phyloP scores from a whole-genome alignment of 306 rosid genomes.

The Inga oerstediana region DNA sequence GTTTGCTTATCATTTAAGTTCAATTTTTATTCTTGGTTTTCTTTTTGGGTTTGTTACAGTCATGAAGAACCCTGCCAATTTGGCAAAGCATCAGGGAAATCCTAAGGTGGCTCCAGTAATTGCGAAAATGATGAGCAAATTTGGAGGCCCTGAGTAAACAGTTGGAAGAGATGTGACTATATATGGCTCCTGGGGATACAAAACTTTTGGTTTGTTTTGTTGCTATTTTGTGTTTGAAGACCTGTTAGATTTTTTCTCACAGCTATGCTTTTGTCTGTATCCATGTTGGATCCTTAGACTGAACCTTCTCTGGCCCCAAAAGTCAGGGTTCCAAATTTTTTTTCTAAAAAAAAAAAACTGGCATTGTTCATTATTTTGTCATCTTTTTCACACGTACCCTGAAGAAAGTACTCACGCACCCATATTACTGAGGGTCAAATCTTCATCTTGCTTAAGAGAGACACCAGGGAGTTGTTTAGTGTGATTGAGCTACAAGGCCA shows the following conservation, averaged over 20 bases:
- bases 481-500: no score
- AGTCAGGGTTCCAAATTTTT: neutral
- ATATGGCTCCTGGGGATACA: neutral
- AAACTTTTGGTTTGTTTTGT: neutral
- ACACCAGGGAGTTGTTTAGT: no score
- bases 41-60: slow-evolving; percentile 51
- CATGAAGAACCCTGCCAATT: slow-evolving; percentile 90
- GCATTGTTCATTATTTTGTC: neutral
- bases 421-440: no score
- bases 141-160: slow-evolving; percentile 63
- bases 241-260: neutral
- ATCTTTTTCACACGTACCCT: neutral
- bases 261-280: neutral
- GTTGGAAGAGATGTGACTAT: neutral
- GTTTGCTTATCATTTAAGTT: neutral
- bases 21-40: neutral
- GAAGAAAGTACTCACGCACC: neutral
- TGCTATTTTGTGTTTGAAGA: neutral
- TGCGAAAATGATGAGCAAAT: slow-evolving; percentile 90
- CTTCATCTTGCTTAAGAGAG: neutral
- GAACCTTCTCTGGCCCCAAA: neutral
- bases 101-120: slow-evolving; percentile 93
- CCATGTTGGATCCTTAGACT: neutral
- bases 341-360: no score
- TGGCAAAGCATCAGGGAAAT: slow-evolving; percentile 83